These are phyloP conservation scores for Euphorbia pulcherrima DNA, from an alignment of 345 rosid species.

Conservation along the genomic window DNA sequence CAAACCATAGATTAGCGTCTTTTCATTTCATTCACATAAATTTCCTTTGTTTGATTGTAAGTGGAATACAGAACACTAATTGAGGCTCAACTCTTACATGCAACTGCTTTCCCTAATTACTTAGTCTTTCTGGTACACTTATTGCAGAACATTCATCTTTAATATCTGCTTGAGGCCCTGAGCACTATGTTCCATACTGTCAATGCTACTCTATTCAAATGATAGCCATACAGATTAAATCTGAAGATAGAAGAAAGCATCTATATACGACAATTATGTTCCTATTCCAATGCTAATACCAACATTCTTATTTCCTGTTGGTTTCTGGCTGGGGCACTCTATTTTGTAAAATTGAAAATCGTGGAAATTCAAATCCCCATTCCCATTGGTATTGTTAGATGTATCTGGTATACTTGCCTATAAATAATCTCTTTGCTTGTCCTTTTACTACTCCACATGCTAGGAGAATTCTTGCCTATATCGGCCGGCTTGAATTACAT, in stretches of 20 bases:
- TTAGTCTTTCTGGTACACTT: not conserved
- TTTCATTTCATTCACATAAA: not conserved
- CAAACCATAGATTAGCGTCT: not conserved
- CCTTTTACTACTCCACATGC: constrained; percentile 3
- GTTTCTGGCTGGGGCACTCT: no score
- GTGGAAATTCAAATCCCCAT: not conserved
- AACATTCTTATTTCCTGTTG: not conserved
- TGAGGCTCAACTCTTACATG: not conserved
- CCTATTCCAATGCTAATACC: constrained; percentile 2
- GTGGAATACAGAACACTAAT: not conserved
- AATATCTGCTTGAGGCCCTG: not conserved
- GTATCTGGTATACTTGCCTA: not conserved
- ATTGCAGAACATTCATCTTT: not conserved
- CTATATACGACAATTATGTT: not conserved
- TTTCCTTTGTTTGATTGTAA: not conserved
- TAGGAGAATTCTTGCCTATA: not conserved
- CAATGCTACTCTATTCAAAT: not conserved
- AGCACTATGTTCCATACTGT: not conserved
- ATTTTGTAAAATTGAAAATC: not conserved
- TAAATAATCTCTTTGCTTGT: not conserved
- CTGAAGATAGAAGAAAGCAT: not conserved
- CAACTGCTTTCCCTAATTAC: not conserved
- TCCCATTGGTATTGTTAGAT: not conserved
- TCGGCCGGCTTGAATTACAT: not conserved
- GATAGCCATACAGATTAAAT: not conserved